Evolutionary conservation across 257 asterid genomes (phyloP).

Genomic region (Solanum pinnatisectum): DNA sequence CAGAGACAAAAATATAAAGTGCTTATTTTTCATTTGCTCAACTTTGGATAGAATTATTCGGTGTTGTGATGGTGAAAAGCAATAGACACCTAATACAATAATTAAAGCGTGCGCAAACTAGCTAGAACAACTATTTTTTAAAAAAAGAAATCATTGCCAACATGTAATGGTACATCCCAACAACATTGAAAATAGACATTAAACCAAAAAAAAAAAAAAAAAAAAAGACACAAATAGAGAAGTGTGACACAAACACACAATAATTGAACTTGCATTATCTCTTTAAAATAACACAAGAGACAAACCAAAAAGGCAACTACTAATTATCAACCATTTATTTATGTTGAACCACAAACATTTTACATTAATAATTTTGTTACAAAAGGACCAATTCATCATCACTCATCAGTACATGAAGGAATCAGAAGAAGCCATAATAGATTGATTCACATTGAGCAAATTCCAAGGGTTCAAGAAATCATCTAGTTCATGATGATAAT

Average conservation of each 20-base stretch:
- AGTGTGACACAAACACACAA: not conserved
- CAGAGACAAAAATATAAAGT: not conserved
- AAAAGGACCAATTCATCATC: not conserved
- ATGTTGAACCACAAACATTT: not conserved
- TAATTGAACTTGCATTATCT: not conserved
- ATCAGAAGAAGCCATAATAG: constrained; percentile 32
- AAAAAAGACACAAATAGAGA: not conserved
- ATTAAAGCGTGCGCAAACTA: not conserved
- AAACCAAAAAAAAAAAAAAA: not conserved
- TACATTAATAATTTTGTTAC: not conserved
- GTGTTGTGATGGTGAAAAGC: not conserved
- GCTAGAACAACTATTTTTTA: not conserved
- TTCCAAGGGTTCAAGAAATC: constrained; percentile 46
- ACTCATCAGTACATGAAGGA: constrained; percentile 26
- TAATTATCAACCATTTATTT: not conserved
- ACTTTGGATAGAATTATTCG: not conserved
- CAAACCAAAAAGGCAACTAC: not conserved
- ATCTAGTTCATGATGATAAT: constrained; percentile 9
- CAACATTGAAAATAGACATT: not conserved
- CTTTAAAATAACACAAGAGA: not conserved
- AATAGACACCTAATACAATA: not conserved
- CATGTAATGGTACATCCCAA: not conserved
- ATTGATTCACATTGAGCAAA: constrained; percentile 30
- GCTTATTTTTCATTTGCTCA: not conserved
- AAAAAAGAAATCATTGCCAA: not conserved